Evolutionary conservation across 768 basidiomycete genomes (phyloP), one percentile per base, ranked within the genome.

Genomic region (Serendipita sp.): DNA sequence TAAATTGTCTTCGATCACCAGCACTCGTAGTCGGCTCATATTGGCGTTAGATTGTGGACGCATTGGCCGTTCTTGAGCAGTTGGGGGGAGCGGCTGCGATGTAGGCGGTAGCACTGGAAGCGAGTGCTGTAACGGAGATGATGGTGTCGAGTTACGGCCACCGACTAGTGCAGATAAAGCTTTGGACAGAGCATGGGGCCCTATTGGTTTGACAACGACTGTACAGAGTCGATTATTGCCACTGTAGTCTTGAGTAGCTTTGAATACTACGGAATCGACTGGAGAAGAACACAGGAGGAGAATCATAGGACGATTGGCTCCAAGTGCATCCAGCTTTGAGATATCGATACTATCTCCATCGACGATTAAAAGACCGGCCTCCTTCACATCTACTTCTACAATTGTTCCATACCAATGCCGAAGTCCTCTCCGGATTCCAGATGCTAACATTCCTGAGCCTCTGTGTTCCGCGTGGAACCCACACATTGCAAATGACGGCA

Each of bases 1-100:
- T 64, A 30, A n/a, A 78, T 96, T 96, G 70, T 97, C 94, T 74
- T 96, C 93, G 1, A 95, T 88, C 1, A 95, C 84, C 45, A 96
- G 76, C 3, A 94, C 84, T 63, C 84, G 80, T 67, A 84, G 11
- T 7, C 81, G 76, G 62, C 69, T 72, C 34, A 68, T 41, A 41
- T 13, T 41, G 38, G 38, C 13, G 38, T 7, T 41, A 41, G 38
- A 41, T 41, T 41, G 38, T 41, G 38, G 38, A 13, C 38, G 38
- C 13, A 41, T 41, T 41, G 10, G 64, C 5, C 11, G 47, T 11
- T 44, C 35, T 34, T 41, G 15, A 32, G 28, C 34, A 66, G 23
- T 75, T 76, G 3, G 83, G 83, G 8, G 76, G n/a, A 46, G 7
- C 5, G 23, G 44, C 11, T 28, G 11, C 15, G 63, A 30, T 28